Conservation (phyloP, 1,139 yeast species). For the Candida dubliniensis region DNA sequence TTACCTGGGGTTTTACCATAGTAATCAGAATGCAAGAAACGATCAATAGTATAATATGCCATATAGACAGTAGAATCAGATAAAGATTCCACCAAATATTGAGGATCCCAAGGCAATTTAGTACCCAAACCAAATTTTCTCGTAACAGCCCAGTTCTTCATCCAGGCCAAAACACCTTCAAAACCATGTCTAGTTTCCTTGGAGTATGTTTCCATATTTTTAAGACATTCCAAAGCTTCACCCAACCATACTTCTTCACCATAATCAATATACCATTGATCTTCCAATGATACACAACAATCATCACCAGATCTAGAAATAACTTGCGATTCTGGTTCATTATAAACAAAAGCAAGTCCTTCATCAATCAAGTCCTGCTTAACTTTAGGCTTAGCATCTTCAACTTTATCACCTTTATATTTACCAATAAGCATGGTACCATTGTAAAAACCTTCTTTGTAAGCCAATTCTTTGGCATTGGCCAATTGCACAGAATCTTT, state of each 20-base stretch:
- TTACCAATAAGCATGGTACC: slow-evolving; percentile 81
- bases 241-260: slow-evolving; percentile 93
- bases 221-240: slow-evolving; percentile 81
- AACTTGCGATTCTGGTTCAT: slow-evolving; percentile 90
- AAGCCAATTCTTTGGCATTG: slow-evolving; percentile 89
- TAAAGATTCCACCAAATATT: slow-evolving; percentile 88
- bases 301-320: slow-evolving; percentile 96
- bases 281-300: slow-evolving; percentile 95
- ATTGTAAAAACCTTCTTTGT: slow-evolving; percentile 94
- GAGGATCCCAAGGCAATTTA: slow-evolving; percentile 95
- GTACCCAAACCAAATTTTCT: slow-evolving; percentile 97
- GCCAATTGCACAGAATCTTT: slow-evolving; percentile 87
- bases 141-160: slow-evolving; percentile 97
- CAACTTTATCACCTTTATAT: slow-evolving; percentile 88
- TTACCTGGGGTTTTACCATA: slow-evolving; percentile 78
- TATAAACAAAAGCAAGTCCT: slow-evolving; percentile 84
- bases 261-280: slow-evolving; percentile 97
- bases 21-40: slow-evolving; percentile 81
- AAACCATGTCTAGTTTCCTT: slow-evolving; percentile 89
- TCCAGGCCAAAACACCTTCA: slow-evolving; percentile 94
- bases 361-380: slow-evolving; percentile 75
- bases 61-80: slow-evolving; percentile 96
- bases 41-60: slow-evolving; percentile 91
- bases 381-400: slow-evolving; percentile 84
- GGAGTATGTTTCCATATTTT: slow-evolving; percentile 73